phyloP scores from a whole-genome alignment of 2,329 filamentous ascomycete genomes.

The Aschersonia sp. region DNA sequence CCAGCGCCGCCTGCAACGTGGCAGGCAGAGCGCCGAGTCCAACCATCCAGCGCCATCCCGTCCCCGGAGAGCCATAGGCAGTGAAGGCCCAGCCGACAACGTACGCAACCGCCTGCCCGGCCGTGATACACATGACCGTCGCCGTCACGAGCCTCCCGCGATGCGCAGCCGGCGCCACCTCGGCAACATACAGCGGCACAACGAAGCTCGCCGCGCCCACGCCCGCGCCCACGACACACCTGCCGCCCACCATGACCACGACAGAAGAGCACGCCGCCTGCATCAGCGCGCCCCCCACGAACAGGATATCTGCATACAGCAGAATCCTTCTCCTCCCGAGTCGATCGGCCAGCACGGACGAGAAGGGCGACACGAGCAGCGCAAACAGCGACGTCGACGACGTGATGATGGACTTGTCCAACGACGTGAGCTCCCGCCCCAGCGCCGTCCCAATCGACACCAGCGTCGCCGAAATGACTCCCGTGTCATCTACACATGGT shows the following conservation, averaged over 20 bases:
- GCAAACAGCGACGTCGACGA: slow-evolving; percentile 56
- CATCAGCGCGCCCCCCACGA: slow-evolving; percentile 50
- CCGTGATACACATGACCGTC: slow-evolving; percentile 69
- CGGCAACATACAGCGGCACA: slow-evolving; percentile 76
- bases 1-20: slow-evolving; percentile 50
- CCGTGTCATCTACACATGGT: slow-evolving; percentile 43
- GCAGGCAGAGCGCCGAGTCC: slow-evolving; percentile 72
- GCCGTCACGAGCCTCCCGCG: slow-evolving; percentile 72
- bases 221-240: slow-evolving; percentile 55
- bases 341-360: slow-evolving; percentile 47
- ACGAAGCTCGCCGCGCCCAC: slow-evolving; percentile 71
- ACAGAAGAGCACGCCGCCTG: slow-evolving; percentile 49
- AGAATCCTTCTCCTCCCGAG: slow-evolving; percentile 49
- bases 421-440: slow-evolving; percentile 37
- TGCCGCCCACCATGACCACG: slow-evolving; percentile 48
- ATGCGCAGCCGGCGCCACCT: slow-evolving; percentile 63
- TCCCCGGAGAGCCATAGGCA: slow-evolving; percentile 30
- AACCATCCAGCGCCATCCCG: slow-evolving; percentile 85
- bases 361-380: slow-evolving; percentile 47
- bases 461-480: slow-evolving; percentile 54
- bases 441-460: slow-evolving; percentile 49
- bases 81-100: slow-evolving; percentile 66
- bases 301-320: slow-evolving; percentile 50
- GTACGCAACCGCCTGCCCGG: slow-evolving; percentile 83
- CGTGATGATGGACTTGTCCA: slow-evolving; percentile 58